Evolutionary conservation across 306 rosid genomes (phyloP), one percentile per base, ranked within the genome.

Genomic region (Acacia melanoxylon): DNA sequence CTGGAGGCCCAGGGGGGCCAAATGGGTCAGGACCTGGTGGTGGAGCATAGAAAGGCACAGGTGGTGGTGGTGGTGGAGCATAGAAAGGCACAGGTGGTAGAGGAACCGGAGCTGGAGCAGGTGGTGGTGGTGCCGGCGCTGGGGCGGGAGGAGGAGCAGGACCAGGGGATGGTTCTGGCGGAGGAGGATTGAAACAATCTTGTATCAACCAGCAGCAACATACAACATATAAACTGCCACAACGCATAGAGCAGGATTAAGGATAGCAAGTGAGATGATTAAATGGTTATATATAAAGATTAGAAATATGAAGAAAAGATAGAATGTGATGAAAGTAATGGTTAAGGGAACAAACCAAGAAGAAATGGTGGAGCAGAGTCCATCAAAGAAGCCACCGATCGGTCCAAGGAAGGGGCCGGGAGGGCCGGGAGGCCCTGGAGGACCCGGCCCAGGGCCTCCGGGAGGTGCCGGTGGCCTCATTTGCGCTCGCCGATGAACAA

Each of bases 141-240:
- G 68, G 78, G 0, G 33, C n/a, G 0, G 77, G 83, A 0, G 78
- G 42, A 0, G 85, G 58, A 16, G 52, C 52, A 12, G 52, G 85
- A 3, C 9, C 10, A 17, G 59, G 54, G 6, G 6, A 12, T 12
- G 54, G 54, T 14, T 19, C n/a, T 16, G 56, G 1, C 2, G 56
- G 56, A 11, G 56, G 20, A 51, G 58, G 58, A 51, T 51, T 51
- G 58, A 51, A 51, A 16, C 58, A 51, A 17, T 51, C 58, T 17
- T 51, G 58, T 51, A 51, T 51, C n/a, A 89, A 75, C 84, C 88
- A 80, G 52, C 91, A 89, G 33, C 90, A 89, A 42, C 89, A 89
- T 0, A 86, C 15, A 25, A 78, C 0, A 62, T 80, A 84, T 77
- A 80, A 12, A 69, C 90, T 89, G 82, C 75, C 67, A 84, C 58